Evolutionary conservation across 78 protist species (phyloP).

Genomic region (Cavenderia fasciculata): DNA sequence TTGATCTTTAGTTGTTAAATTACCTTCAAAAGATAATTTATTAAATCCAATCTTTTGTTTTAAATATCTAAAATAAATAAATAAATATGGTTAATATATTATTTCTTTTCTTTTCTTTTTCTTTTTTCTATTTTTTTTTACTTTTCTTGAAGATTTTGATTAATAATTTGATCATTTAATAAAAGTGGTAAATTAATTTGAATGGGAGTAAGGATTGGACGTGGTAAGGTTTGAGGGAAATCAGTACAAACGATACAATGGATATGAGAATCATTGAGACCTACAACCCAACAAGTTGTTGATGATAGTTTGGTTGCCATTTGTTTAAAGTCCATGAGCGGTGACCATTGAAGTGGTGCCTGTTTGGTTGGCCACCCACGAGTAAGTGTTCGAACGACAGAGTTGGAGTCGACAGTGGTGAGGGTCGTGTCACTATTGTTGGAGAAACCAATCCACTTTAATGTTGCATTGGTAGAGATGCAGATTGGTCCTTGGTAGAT

Average conservation of each 20-base stretch:
- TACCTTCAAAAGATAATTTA: neutral
- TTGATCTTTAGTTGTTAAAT: neutral
- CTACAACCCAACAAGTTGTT: constrained; percentile 34
- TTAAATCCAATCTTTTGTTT: neutral
- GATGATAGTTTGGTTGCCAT: neutral
- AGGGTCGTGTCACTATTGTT: neutral
- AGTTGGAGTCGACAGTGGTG: constrained; percentile 10
- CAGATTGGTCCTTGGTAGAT: constrained; percentile 9
- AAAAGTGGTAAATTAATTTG: neutral
- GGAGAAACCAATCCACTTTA: constrained; percentile 51
- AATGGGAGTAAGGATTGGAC: constrained; percentile 8
- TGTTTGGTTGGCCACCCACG: neutral
- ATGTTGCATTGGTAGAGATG: neutral
- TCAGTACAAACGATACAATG: constrained; percentile 22
- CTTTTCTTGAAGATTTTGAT: neutral
- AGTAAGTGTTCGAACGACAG: constrained; percentile 14
- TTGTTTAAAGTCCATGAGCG: constrained; percentile 2
- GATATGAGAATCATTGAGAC: neutral
- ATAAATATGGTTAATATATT: neutral
- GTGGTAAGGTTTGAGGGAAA: constrained; percentile 36
- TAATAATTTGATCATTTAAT: neutral
- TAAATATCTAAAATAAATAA: neutral
- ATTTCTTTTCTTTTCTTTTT: neutral
- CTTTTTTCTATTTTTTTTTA: neutral
- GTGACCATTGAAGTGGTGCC: constrained; percentile 18